Conservation (phyloP, 179 eudicot genomes). For the Spergularia azorica region DNA sequence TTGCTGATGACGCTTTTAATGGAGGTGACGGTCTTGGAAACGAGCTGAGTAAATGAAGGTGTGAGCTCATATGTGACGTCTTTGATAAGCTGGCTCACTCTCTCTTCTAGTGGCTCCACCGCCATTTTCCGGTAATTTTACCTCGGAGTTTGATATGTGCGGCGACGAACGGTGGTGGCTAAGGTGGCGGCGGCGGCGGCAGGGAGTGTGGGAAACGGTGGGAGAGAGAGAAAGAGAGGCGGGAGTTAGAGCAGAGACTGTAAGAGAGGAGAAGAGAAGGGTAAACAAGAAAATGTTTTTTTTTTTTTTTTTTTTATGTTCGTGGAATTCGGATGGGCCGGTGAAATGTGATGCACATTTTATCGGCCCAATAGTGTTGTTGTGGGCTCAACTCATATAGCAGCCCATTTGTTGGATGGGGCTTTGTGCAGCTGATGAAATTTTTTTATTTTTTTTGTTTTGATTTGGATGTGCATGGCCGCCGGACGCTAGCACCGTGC, state of each 20-base stretch:
- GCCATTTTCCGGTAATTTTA: conserved; percentile 22
- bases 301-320: too few species aligned
- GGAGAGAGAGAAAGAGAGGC: not conserved
- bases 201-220: not conserved
- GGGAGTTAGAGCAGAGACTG: not conserved
- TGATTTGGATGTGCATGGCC: too few species aligned
- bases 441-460: too few species aligned
- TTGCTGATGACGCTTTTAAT: conserved; percentile 48
- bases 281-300: too few species aligned
- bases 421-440: too few species aligned
- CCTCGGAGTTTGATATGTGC: not conserved
- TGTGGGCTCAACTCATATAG: too few species aligned
- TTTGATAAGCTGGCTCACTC: conserved; percentile 63
- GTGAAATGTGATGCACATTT: too few species aligned
- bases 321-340: too few species aligned
- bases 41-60: conserved; percentile 43
- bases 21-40: conserved; percentile 53
- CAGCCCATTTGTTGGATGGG: too few species aligned
- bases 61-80: conserved; percentile 70
- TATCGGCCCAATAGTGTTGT: too few species aligned
- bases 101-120: conserved; percentile 47
- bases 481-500: too few species aligned
- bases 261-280: too few species aligned
- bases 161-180: not conserved
- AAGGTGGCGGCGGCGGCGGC: not conserved